Evolutionary conservation across 805 yeast genomes (phyloP), one percentile per base, ranked within the genome.

Genomic region (Wickerhamomyces ciferrii): DNA sequence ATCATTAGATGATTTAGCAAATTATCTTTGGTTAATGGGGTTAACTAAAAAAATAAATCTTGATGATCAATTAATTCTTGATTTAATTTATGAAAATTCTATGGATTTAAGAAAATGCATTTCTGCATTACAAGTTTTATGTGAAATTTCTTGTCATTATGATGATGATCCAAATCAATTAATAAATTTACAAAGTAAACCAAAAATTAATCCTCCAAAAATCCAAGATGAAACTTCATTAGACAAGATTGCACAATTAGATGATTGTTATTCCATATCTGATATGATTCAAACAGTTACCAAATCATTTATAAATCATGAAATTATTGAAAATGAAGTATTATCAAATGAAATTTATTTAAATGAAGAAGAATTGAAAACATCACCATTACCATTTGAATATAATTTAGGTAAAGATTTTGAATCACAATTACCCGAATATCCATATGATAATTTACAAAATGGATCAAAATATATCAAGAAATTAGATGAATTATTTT

Each of bases 41-140:
- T 45, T 66, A 34, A 53, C 60, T 23, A 66, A 67, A 25, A 71
- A 72, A 0, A 63, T 62, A 39, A 59, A 66, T 19, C 48, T 77
- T 2, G 62, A 66, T 10, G 46, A 58, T 2, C 54, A 50, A 0
- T 49, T 69, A 0, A 49, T 78, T 9, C 53, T 55, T 0, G 41
- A 51, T 2, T 49, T 77, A 0, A 51, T 71, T 1, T 42, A 48
- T 8, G 51, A 55, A 13, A 51, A 56, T 39, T 5, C 58, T 6
- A 54, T 52, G 40, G 85, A 81, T 56, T 60, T 82, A 25, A 64
- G 86, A 43, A 69, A 67, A 48, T 68, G 73, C 35, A 52, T 82
- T 11, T 62, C 70, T 60, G 62, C 66, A 4, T 62, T 78, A 32
- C 84, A 81, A 53, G 66, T 62, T 46, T 15, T 69, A 1, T 75